Conservation (phyloP, 805 yeast species). For the Myxozyma sirexii region DNA sequence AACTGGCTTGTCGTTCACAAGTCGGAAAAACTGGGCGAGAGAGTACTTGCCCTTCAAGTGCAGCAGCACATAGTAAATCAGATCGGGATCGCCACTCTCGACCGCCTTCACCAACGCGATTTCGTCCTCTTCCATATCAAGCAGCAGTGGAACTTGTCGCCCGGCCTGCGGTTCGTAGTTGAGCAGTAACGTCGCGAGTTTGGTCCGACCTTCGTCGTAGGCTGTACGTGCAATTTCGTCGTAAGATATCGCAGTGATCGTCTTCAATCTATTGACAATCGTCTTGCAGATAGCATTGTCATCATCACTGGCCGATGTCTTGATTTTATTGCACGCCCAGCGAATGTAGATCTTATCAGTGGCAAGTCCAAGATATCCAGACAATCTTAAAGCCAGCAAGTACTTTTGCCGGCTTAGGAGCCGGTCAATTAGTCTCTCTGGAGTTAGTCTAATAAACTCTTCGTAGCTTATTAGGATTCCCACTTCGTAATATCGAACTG, state of each 20-base stretch:
- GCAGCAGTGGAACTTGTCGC: constrained; percentile 62
- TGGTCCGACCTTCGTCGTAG: constrained; percentile 76
- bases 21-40: constrained; percentile 67
- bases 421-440: constrained; percentile 58
- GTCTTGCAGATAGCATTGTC: constrained; percentile 62
- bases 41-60: constrained; percentile 59
- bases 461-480: constrained; percentile 68
- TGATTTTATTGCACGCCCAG: constrained; percentile 79
- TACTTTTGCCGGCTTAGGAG: constrained; percentile 63
- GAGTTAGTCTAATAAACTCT: constrained; percentile 56
- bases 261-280: constrained; percentile 52
- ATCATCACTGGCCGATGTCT: constrained; percentile 44
- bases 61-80: constrained; percentile 59
- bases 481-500: constrained; percentile 62
- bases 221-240: constrained; percentile 66
- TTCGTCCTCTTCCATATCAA: constrained; percentile 72
- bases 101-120: constrained; percentile 69
- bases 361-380: constrained; percentile 53
- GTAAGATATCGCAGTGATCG: constrained; percentile 53
- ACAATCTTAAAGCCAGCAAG: constrained; percentile 63
- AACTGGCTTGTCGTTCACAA: constrained; percentile 54
- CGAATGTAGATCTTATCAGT: constrained; percentile 60
- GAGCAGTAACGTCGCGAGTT: constrained; percentile 67
- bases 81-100: constrained; percentile 61
- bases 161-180: constrained; percentile 65